Evolutionary conservation across 345 rosid species (phyloP), one percentile per base, ranked within the genome.

Genomic region (Eucalyptus regnans): DNA sequence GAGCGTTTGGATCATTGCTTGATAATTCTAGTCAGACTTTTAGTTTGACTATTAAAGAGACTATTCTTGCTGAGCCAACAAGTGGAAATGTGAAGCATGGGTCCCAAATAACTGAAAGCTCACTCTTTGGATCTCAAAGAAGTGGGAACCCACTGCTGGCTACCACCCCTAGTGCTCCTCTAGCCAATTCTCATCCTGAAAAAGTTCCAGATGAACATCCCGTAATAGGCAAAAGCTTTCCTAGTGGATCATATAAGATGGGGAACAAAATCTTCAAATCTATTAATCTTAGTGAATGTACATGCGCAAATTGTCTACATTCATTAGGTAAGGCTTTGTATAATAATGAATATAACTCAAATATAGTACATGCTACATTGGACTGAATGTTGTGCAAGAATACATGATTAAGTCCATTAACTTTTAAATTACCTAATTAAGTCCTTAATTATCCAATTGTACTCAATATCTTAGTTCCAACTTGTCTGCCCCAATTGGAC

Each of bases 11-110:
- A 37, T 37, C 41, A 37, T 37, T 4, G 4, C 89, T 91, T 33
- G 93, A 91, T 84, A 94, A 90, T 87, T 89, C 93, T 12, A 90
- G 87, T 86, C 97, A 93, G 86, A 44, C 89, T 25, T 90, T 89
- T 87, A 85, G 89, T 91, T 88, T 90, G 50, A 90, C 83, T 88
- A 86, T 49, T 84, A 91, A 91, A 90, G 91, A 89, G 88, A 90
- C 87, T 89, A 50, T 50, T 89, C 84, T 87, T 64, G 86, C 88
- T 71, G 90, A 86, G 88, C 86, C 94, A 81, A 89, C 89, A 48
- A 49, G 87, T 86, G 93, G 89, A 86, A 86, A 89, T 88, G 86
- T 62, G 83, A 92, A 88, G 86, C 90, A 88, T 41, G 91, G 51
- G 79, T 58, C 92, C 62, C 87, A 79, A 84, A 86, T 68, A 84